Base-by-base conservation (phyloP, 2,329 filamentous ascomycete species). In the Phymatotrichopsis omnivora region DNA sequence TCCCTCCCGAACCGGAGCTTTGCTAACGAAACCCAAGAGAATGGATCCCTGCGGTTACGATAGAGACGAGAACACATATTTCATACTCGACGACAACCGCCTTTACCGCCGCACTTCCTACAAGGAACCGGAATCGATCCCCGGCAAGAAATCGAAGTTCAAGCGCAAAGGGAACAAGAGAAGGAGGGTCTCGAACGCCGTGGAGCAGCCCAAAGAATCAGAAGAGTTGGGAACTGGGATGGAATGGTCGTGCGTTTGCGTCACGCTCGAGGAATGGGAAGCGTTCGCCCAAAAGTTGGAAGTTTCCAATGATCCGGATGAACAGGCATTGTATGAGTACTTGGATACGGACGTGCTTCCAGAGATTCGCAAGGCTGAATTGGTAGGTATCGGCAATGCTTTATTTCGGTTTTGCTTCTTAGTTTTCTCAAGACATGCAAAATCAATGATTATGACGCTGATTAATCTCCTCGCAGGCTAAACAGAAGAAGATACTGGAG, bases 11-110 rank as follows among this genome's bases (percentile, higher is more conserved):
- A n/a, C n/a, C n/a, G n/a, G 64, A 65, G 49, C 57, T 65, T 22
- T 34, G 47, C 60, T 66, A 54, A 65, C 53, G 20, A 25, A 16
- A 11, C 12, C 14, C 4, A 42, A 81, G 78, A 70, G 78, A 49
- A 85, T 91, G 55, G 83, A 89, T 59, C 81, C 83, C 0, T 79
- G 82, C 52, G 91, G 91, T 7, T 96, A 85, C 78, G 91, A 98
- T 62, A 73, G 77, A 17, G 72, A 94, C 35, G 87, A 93, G 54
- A 80, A 85, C 28, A 79, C 78, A 27, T 93, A 96, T 61, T 93
- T 82, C 60, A 80, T 96, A 3, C 73, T 98, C 3, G 89, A 96
- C 58, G 91, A 98, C 62, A 93, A 95, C 58, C 76, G 91, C 52
- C 70, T 98, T 31, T 98, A 98, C 62, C 82, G 87, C 45, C 72